Base-by-base conservation (phyloP, 2,329 filamentous ascomycete species). In the Leptographium procerum region DNA sequence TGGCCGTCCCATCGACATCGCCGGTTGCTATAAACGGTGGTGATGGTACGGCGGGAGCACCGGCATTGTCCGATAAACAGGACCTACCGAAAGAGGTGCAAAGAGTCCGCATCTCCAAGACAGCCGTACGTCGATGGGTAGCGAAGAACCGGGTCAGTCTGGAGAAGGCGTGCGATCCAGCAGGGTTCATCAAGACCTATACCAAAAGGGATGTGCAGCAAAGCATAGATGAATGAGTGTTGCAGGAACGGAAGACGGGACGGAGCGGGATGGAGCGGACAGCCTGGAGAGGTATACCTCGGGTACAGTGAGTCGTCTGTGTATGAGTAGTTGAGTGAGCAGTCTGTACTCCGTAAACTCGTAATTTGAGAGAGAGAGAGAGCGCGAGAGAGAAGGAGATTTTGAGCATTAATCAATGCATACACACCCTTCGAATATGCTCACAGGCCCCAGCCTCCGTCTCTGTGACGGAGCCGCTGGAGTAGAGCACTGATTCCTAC, bases 151-250 rank as follows among this genome's bases (percentile, higher is more conserved):
- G 75, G 51, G 81, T 91, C 59, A 79, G 78, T 56, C 68, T 92
- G 55, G 79, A 82, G 57, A 80, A 79, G 65, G 79, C 85, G 1
- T 88, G 94, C 56, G 86, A 89, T 69, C 80, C 85, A 6, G 79
- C 84, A 1, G 90, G 88, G 1, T 96, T 96, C 64, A 71, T 86
- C 8, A 82, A 86, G 61, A 80, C 83, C 57, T 88, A 87, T 69
- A 82, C 82, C 14, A 71, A 79, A 54, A 79, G 75, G 65, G 61
- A 65, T 31, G 70, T 68, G 4, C 68, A 68, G 58, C 67, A 61
- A 13, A 66, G 64, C 7, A 70, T 70, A 16, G 71, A 69, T 13
- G 73, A 74, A 28, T 66, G 63, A 70, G 55, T 36, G 19, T n/a
- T 33, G 28, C 16, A 13, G 5, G 16, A 24, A 19, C 16, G 19